Evolutionary conservation across 192 early-diverging fungal genomes (phyloP), one percentile per base, ranked within the genome.

Genomic region (Cetraspora pellucida): DNA sequence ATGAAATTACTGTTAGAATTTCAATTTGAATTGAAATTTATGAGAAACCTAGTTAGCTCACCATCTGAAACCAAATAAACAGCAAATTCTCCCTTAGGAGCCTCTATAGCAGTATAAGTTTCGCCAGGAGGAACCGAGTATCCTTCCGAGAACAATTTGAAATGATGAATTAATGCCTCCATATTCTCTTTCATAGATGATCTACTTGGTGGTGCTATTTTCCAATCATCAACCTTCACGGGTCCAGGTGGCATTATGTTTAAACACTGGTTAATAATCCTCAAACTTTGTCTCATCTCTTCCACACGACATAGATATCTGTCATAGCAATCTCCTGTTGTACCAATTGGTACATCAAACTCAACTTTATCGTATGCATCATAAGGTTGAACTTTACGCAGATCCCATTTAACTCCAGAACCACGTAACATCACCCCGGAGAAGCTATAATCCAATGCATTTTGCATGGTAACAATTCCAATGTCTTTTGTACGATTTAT

Each of bases 151-250:
- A 95, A 99, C 43, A 98, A 87, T 87, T 99, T 99, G 84, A 99
- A 99, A 85, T 99, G 97, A 82, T 97, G 95, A 77, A 99, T 99
- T 65, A 99, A 84, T 7, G 96, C 95, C 83, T 99, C 97, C 97
- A 99, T 99, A 83, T 91, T 92, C 86, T 97, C 92, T 90, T 99
- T 99, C 97, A 99, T 99, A 79, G 87, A 84, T 21, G 90, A 90
- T 73, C 97, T 91, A 28, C 91, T 92, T 59, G 97, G 97, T 74
- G 97, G 96, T 13, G 93, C 83, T 72, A 99, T 93, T 91, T 99
- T 99, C 90, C 91, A 89, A 84, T 99, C 97, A 74, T 99, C 96
- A n/a, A 97, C 92, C 84, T 92, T 94, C 72, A 97, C 87, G 31
- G 93, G 90, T 50, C 97, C 97, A 64, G 91, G 86, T 37, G 97